Conservation (phyloP, 1,284 basidiomycete species). For the Boletus semigastroideus region DNA sequence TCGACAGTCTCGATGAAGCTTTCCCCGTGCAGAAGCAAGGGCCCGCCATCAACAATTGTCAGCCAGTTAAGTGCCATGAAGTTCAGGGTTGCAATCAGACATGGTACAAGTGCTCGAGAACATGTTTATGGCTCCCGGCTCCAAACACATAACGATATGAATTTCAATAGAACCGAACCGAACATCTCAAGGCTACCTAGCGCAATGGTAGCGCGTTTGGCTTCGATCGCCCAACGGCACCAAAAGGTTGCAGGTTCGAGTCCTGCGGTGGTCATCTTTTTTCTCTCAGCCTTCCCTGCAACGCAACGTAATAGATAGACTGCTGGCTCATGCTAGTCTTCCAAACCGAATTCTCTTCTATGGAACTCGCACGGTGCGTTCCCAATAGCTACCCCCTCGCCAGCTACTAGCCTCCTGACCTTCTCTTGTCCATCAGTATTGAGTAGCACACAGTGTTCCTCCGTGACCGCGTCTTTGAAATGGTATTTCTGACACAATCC, state of each 20-base stretch:
- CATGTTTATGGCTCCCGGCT: background rate
- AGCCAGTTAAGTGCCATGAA: slow-evolving; percentile 78
- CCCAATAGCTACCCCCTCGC: slow-evolving; percentile 71
- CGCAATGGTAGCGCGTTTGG: slow-evolving; percentile 79
- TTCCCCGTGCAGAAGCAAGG: slow-evolving; percentile 66
- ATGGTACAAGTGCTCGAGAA: background rate
- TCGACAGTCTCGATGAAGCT: slow-evolving; percentile 54
- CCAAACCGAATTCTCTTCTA: slow-evolving; percentile 20
- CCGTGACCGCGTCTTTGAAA: slow-evolving; percentile 54
- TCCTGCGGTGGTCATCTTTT: slow-evolving; percentile 66
- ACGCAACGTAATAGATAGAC: slow-evolving; percentile 2
- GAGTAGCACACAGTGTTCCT: slow-evolving; percentile 51
- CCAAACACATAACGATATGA: background rate
- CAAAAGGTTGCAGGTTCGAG: slow-evolving; percentile 89
- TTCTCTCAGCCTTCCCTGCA: background rate
- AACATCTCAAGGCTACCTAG: slow-evolving; percentile 30
- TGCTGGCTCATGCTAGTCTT: slow-evolving; percentile 8
- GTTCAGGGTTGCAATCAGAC: slow-evolving; percentile 1
- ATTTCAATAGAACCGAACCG: background rate
- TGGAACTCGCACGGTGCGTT: slow-evolving; percentile 70
- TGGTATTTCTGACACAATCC: slow-evolving; percentile 64
- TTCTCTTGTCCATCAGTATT: slow-evolving; percentile 31
- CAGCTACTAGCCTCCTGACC: slow-evolving; percentile 49
- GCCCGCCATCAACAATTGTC: slow-evolving; percentile 59
- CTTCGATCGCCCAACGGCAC: slow-evolving; percentile 69